Base-by-base conservation (phyloP, 176 grass and related monocot species). In the Pontederia paniculata region DNA sequence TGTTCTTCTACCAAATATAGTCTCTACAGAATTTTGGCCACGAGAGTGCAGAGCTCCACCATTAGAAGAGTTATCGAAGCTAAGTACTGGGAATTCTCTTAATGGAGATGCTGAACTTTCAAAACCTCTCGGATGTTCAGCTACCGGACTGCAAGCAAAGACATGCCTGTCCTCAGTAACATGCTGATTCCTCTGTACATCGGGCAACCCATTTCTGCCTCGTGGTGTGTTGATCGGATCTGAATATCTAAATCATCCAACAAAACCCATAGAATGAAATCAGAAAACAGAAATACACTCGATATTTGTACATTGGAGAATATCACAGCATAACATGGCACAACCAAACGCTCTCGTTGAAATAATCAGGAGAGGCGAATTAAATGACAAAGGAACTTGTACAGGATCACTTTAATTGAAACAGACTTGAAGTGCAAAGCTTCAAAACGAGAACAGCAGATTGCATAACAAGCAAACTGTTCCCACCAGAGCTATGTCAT, bases 1-100 rank as follows among this genome's bases (percentile, higher is more conserved):
- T 0, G 79, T 64, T 69, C 58, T 86, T 71, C 62, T 23, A 74
- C 59, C 58, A 65, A 89, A 78, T 13, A 76, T 43, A 51, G 78
- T 78, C 53, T 86, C 85, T 66, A 69, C 70, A 23, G 73, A 73
- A 57, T 45, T 78, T 71, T 70, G 78, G 45, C 70, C 71, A 23
- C 59, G 63, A 31, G 70, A 80, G 56, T 50, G 73, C 42, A 54
- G 69, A 50, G 52, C 28, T 78, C 78, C 78, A 55, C 51, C 71
- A 20, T 60, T 73, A 23, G 77, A 74, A 67, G 67, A 75, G 7
- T 37, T 37, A 21, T 81, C 89, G 45, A 71, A 76, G 9, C 48
- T 44, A 9, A 76, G 63, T 19, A 72, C 25, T 68, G 78, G 58
- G 55, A 68, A 77, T 47, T 79, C 84, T 69, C 71, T 81, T 62